Percentiles rank a stretch among this genome's conserved stretches.
Evolutionary conservation across 129 eudicot species (phyloP).

Genomic region (Tagetes erecta): DNA sequence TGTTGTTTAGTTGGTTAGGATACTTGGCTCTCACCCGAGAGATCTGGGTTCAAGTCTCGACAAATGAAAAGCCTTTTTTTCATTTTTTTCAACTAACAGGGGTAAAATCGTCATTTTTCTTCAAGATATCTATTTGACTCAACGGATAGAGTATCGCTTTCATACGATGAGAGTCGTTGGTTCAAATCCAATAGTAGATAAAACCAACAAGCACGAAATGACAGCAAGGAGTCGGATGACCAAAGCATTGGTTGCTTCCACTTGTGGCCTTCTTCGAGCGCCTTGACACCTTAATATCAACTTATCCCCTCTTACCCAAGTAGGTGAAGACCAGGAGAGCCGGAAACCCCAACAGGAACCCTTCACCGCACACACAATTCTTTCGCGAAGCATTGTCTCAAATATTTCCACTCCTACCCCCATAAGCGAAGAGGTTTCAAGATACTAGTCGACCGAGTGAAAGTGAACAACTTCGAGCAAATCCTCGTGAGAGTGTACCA

Average conservation of each 20-base stretch:
- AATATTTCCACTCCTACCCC: conserved; percentile 21
- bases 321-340: conserved; percentile 8
- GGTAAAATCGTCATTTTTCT: too few species aligned
- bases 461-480: background rate
- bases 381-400: conserved; percentile 34
- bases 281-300: conserved; percentile 13
- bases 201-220: background rate
- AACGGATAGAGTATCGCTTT: too few species aligned
- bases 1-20: conserved; percentile 98
- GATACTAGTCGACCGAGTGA: conserved; percentile 18
- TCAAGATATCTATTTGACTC: too few species aligned
- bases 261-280: background rate
- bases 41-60: conserved; percentile 98
- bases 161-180: too few species aligned
- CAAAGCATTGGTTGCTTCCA: background rate
- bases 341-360: conserved; percentile 28
- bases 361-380: conserved; percentile 24
- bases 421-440: conserved; percentile 9
- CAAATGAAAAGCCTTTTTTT: conserved; percentile 53
- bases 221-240: background rate
- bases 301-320: conserved; percentile 11
- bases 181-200: too few species aligned
- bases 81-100: too few species aligned
- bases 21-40: conserved; percentile 99
- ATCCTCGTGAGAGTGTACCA: too few species aligned